Base-by-base conservation (phyloP, 2,329 filamentous ascomycete species). In the Fusarium annulatum region DNA sequence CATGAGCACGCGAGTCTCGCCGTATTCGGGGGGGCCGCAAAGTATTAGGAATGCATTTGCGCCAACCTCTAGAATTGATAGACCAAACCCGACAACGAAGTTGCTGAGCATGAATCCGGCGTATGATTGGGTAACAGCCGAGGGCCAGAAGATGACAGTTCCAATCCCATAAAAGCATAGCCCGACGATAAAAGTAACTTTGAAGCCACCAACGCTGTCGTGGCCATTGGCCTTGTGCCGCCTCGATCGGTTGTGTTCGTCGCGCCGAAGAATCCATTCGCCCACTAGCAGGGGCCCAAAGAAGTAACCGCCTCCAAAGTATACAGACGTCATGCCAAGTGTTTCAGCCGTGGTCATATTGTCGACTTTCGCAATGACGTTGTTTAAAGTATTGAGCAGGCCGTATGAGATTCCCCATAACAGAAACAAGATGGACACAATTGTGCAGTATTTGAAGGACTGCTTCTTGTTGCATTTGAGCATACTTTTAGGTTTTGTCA, bases 401-500 rank as follows among this genome's bases (percentile, higher is more conserved):
- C 95, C 95, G 76, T 97, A 97, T 0, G 94, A 95, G 65, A 97
- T 92, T 0, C 95, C 95, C 95, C 94, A 97, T 6, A 97, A 85
- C 72, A 97, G 91, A 82, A 97, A 97, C 0, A 97, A 85, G 11
- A 95, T 88, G 2, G 93, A 94, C 28, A 97, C 94, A 71, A 94
- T 86, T 21, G 88, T 87, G 77, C 93, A 91, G 72, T 94, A 94
- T 72, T 91, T 92, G 73, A 93, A 84, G 0, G 92, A 93, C 71
- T 95, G 92, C 16, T 82, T 80, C 3, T 86, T 86, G 3, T 88
- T 90, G 64, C 90, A 89, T 28, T 89, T 85, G 12, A 94, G 88
- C 85, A 95, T 91, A 78, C 90, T 93, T 81, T 93, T 94, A 6
- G 90, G 91, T 71, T 85, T 84, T 42, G 86, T 85, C 84, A 94